These are phyloP conservation scores for Eucalyptus leucophloia DNA, from an alignment of 345 rosid species.

Conservation along the genomic window DNA sequence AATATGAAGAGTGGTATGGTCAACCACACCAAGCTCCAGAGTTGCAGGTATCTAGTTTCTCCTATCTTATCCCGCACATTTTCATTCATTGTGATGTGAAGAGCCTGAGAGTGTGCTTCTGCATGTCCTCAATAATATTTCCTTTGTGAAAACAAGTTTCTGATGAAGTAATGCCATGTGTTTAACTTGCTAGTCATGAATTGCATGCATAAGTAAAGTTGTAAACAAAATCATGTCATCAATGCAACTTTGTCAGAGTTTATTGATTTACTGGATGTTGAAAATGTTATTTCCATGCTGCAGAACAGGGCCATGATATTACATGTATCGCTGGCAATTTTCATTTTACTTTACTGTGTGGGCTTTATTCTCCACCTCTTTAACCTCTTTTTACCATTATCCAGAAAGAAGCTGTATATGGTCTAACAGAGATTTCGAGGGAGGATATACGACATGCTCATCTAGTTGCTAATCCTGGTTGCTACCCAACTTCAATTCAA, in stretches of 20 bases:
- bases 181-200: neutral
- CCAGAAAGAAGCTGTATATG: constrained; percentile 89
- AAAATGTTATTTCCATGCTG: neutral
- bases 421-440: constrained; percentile 81
- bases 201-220: neutral
- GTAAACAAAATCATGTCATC: neutral
- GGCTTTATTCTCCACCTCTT: neutral
- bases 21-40: constrained; percentile 81
- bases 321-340: neutral
- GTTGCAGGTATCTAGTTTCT: constrained; percentile 43
- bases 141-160: neutral
- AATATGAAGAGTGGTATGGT: constrained; percentile 78
- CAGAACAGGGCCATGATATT: neutral
- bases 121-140: neutral
- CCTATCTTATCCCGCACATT: neutral
- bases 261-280: neutral
- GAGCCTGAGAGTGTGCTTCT: neutral
- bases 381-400: neutral
- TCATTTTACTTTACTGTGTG: neutral
- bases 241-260: neutral
- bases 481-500: constrained; percentile 94
- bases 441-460: constrained; percentile 54
- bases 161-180: neutral
- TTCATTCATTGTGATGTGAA: neutral
- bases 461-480: constrained; percentile 96